These are phyloP conservation scores for Penicillium paradoxum DNA, from an alignment of 495 filamentous ascomycete genomes.

Conservation along the genomic window DNA sequence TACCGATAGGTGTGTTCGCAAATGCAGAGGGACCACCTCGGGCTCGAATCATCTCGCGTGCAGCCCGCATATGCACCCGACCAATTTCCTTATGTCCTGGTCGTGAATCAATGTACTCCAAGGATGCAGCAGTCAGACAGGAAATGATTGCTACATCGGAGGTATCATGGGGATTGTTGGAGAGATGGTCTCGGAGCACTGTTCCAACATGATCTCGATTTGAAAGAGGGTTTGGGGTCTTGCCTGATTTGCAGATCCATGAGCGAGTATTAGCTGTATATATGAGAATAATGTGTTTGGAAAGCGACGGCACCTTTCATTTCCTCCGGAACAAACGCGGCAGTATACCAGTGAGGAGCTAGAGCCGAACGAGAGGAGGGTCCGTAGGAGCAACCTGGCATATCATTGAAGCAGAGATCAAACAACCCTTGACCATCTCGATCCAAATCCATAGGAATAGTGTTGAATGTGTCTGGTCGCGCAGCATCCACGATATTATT, in stretches of 20 bases:
- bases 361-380: conserved; percentile 29
- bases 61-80: conserved; percentile 38
- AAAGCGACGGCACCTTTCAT: conserved; percentile 39
- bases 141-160: conserved; percentile 38
- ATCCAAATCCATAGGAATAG: conserved; percentile 29
- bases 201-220: conserved; percentile 28
- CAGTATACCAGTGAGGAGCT: conserved; percentile 38
- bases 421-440: conserved; percentile 30
- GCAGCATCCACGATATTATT: conserved; percentile 33
- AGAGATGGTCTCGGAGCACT: conserved; percentile 32
- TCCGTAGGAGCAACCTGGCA: conserved; percentile 38
- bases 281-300: conserved; percentile 33
- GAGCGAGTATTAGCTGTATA: conserved; percentile 39
- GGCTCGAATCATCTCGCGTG: conserved; percentile 35
- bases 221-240: conserved; percentile 23
- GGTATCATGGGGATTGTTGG: conserved; percentile 24
- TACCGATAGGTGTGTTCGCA: conserved; percentile 33
- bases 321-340: conserved; percentile 33
- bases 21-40: conserved; percentile 37
- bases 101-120: conserved; percentile 40
- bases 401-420: conserved; percentile 39
- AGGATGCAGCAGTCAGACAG: conserved; percentile 36
- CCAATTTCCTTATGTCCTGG: conserved; percentile 35
- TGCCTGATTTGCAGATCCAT: conserved; percentile 32
- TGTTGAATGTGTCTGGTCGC: conserved; percentile 36